A percentile compares a stretch with the other conserved stretches of the same genome.
Evolutionary conservation across 2,329 filamentous ascomycete species (phyloP).

Genomic region (Proliferodiscus dingleyae): DNA sequence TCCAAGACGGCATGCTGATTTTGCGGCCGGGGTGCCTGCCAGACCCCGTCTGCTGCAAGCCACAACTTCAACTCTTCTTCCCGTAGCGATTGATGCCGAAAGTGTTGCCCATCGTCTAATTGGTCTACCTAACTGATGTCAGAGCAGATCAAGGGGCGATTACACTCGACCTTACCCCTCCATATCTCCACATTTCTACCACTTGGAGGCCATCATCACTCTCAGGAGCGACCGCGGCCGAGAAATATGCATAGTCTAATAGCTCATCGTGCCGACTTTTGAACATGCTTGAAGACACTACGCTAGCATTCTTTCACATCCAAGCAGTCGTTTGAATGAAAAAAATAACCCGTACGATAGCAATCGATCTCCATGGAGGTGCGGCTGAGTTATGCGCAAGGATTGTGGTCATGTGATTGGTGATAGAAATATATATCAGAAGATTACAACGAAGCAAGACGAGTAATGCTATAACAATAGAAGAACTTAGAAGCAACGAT

Average conservation of each 20-base stretch:
- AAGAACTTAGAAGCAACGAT: too few relatives aligned
- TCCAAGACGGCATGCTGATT: not conserved
- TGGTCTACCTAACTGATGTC: not conserved
- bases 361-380: too few relatives aligned
- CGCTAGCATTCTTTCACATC: not conserved
- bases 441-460: too few relatives aligned
- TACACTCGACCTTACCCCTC: not conserved
- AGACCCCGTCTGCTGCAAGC: not conserved
- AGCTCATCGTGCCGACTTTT: not conserved
- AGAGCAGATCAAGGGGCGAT: not conserved
- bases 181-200: not conserved
- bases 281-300: not conserved
- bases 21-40: not conserved
- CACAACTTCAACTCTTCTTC: not conserved
- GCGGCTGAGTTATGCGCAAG: too few relatives aligned
- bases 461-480: too few relatives aligned
- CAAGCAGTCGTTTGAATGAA: too few relatives aligned
- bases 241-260: not conserved
- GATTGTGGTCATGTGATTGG: too few relatives aligned
- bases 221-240: not conserved
- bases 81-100: not conserved
- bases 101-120: not conserved
- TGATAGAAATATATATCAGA: too few relatives aligned
- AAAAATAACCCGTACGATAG: too few relatives aligned
- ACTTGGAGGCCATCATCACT: not conserved